These are phyloP conservation scores for Cetraspora pellucida DNA, from an alignment of 192 early-diverging fungal genomes.

Conservation along the genomic window DNA sequence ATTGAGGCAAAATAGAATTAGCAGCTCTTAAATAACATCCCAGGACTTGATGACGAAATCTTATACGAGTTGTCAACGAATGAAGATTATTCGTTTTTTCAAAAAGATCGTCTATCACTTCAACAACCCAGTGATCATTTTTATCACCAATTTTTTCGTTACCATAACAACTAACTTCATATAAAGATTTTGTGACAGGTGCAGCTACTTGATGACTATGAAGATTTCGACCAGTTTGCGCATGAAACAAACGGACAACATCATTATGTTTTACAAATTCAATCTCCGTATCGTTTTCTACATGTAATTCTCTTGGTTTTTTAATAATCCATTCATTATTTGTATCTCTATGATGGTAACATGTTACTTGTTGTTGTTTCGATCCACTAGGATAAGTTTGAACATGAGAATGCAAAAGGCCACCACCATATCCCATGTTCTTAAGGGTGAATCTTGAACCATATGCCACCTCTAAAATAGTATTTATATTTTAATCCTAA, in stretches of 20 bases:
- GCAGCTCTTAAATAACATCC: constrained; percentile 80
- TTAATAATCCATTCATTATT: constrained; percentile 92
- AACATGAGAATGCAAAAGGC: constrained; percentile 91
- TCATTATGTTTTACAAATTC: constrained; percentile 80
- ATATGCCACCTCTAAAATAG: constrained; percentile 77
- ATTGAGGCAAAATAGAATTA: constrained; percentile 83
- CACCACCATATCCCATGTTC: constrained; percentile 80
- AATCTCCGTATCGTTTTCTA: constrained; percentile 41
- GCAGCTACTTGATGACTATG: constrained; percentile 84
- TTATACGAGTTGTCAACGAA: constrained; percentile 81
- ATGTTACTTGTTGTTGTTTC: constrained; percentile 96
- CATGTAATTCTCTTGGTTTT: constrained; percentile 52
- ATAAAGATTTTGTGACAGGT: constrained; percentile 71
- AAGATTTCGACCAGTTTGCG: constrained; percentile 70
- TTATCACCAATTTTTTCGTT: constrained; percentile 68
- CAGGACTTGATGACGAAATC: constrained; percentile 69
- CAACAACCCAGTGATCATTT: constrained; percentile 92
- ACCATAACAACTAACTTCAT: constrained; percentile 93
- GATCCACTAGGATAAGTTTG: constrained; percentile 84
- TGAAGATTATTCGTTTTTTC: constrained; percentile 53
- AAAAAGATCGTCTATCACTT: constrained; percentile 72
- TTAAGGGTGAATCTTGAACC: constrained; percentile 89
- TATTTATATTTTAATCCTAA: background rate
- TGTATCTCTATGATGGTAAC: constrained; percentile 88
- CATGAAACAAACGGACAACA: constrained; percentile 80